phyloP scores from a whole-genome alignment of 192 early-diverging fungal species.

The Linnemannia hyalina region DNA sequence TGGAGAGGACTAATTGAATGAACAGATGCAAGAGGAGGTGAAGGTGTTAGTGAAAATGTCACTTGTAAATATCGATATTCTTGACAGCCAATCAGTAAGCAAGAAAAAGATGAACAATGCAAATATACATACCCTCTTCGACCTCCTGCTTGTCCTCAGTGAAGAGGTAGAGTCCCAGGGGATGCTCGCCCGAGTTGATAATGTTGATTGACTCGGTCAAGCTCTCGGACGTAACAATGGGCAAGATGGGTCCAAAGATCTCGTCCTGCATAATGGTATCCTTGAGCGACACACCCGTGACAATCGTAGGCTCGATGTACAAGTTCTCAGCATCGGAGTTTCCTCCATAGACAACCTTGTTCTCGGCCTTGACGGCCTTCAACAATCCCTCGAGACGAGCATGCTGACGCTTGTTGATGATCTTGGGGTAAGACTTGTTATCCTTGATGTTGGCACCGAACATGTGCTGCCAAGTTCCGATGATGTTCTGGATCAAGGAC shows the following conservation, averaged over 20 bases:
- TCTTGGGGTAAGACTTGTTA: slow-evolving; percentile 55
- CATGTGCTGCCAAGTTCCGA: slow-evolving; percentile 44
- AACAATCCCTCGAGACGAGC: slow-evolving; percentile 63
- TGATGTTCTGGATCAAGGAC: slow-evolving; percentile 61
- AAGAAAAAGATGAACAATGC: not conserved
- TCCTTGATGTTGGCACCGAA: slow-evolving; percentile 57
- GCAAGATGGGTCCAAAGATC: slow-evolving; percentile 76
- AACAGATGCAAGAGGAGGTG: not conserved
- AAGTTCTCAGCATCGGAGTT: slow-evolving; percentile 28
- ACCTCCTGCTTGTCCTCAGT: slow-evolving; percentile 58
- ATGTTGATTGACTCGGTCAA: slow-evolving; percentile 70
- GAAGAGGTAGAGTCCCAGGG: slow-evolving; percentile 84
- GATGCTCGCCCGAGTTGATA: slow-evolving; percentile 73
- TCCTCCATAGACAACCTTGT: slow-evolving; percentile 64
- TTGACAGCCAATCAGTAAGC: not conserved
- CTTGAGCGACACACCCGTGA: slow-evolving; percentile 60
- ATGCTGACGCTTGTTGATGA: slow-evolving; percentile 65
- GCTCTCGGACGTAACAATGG: slow-evolving; percentile 69
- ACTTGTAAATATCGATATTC: not conserved
- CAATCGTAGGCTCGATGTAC: slow-evolving; percentile 71
- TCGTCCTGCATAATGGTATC: slow-evolving; percentile 68
- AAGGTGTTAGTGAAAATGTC: not conserved
- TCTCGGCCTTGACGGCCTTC: slow-evolving; percentile 50
- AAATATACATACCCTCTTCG: slow-evolving; percentile 59
- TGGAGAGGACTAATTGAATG: slow-evolving; percentile 62